These are phyloP conservation scores for Talaromyces sp. DNA, from an alignment of 2,329 filamentous ascomycete genomes.

Conservation along the genomic window DNA sequence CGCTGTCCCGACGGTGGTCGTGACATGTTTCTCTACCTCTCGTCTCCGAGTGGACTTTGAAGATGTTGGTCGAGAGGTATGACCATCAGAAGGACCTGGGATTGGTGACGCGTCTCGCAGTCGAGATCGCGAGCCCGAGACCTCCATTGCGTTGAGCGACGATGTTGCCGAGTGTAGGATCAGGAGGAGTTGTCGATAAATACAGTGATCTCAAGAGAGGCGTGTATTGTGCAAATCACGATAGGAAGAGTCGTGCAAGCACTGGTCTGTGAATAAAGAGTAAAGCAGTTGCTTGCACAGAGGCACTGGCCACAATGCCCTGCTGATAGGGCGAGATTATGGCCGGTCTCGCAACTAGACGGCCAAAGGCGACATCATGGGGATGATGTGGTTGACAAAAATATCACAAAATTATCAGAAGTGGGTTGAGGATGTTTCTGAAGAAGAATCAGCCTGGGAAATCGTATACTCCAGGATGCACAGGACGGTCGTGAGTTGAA, in stretches of 20 bases:
- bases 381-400: not conserved
- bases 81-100: slow-evolving; percentile 7
- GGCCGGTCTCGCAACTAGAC: slow-evolving; percentile 15
- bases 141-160: slow-evolving; percentile 15
- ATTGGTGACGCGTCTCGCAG: slow-evolving; percentile 20
- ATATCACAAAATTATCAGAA: not conserved
- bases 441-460: not conserved
- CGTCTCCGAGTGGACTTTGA: slow-evolving; percentile 20
- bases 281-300: slow-evolving; percentile 2
- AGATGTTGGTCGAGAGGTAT: slow-evolving; percentile 10
- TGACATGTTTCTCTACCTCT: slow-evolving; percentile 30
- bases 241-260: not conserved
- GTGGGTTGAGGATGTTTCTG: too few relatives aligned
- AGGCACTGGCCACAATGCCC: slow-evolving; percentile 18
- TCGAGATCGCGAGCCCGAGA: slow-evolving; percentile 15
- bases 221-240: not conserved
- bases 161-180: not conserved
- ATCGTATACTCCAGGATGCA: not conserved
- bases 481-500: not conserved
- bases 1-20: slow-evolving; percentile 25
- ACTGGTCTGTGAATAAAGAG: not conserved
- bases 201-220: not conserved
- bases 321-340: slow-evolving; percentile 16
- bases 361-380: slow-evolving; percentile 9
- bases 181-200: not conserved